Percentiles rank a stretch among this genome's conserved stretches.
Conservation (phyloP, 192 early-diverging fungal species). For the Dissophora ornata region DNA sequence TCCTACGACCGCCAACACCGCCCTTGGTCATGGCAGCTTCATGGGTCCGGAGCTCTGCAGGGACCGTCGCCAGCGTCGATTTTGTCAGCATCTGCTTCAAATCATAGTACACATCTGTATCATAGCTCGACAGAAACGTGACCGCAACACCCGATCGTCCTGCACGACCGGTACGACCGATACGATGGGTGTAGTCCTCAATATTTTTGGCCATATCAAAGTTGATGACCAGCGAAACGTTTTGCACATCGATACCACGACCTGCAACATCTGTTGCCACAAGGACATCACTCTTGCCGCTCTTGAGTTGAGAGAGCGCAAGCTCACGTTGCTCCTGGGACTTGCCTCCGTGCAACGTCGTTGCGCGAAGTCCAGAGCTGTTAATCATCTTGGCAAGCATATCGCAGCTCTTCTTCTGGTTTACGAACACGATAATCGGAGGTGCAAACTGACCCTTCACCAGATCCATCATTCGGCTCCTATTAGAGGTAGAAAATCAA, state of each 20-base stretch:
- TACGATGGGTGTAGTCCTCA: slow-evolving; percentile 98
- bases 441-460: slow-evolving; percentile 77
- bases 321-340: slow-evolving; percentile 97
- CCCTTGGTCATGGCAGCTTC: slow-evolving; percentile 85
- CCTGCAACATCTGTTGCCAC: slow-evolving; percentile 99
- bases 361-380: slow-evolving; percentile 76
- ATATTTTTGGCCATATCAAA: slow-evolving; percentile 99
- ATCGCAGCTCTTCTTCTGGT: slow-evolving; percentile 95
- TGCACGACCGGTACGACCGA: slow-evolving; percentile 98
- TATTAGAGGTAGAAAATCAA: no score
- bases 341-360: slow-evolving; percentile 95
- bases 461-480: slow-evolving; percentile 81
- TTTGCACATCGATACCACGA: slow-evolving; percentile 98
- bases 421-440: slow-evolving; percentile 98
- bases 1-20: slow-evolving; percentile 67
- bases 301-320: slow-evolving; percentile 83
- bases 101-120: slow-evolving; percentile 91
- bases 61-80: slow-evolving; percentile 79
- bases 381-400: slow-evolving; percentile 83
- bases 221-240: slow-evolving; percentile 96
- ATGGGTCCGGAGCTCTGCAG: slow-evolving; percentile 87
- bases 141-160: slow-evolving; percentile 90
- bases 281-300: slow-evolving; percentile 84
- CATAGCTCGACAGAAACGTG: slow-evolving; percentile 85
- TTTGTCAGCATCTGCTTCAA: slow-evolving; percentile 80